Conservation (phyloP, 2,329 filamentous ascomycete genomes). For the Botrytis deweyae region DNA sequence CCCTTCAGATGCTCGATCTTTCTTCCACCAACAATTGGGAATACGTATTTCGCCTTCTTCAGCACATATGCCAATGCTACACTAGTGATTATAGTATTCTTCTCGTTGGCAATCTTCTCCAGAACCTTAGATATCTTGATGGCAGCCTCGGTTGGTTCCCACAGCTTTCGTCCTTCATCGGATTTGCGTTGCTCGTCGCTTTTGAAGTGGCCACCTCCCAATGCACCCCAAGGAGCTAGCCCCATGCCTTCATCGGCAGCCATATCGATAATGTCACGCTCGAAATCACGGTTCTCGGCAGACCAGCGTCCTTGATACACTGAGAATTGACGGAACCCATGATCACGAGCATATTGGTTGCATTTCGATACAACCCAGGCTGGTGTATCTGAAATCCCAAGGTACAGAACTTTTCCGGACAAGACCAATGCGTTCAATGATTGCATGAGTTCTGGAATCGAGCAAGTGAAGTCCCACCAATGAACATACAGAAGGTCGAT, state of each 20-base stretch:
- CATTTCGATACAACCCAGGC: conserved; percentile 68
- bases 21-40: conserved; percentile 69
- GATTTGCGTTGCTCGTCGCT: conserved; percentile 46
- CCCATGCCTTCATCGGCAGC: conserved; percentile 56
- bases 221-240: conserved; percentile 55
- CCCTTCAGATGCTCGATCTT: conserved; percentile 67
- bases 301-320: conserved; percentile 69
- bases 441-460: conserved; percentile 67
- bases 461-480: conserved; percentile 68
- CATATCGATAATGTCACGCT: conserved; percentile 63
- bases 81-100: conserved; percentile 57
- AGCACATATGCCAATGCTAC: conserved; percentile 72
- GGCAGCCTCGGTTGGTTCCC: conserved; percentile 49
- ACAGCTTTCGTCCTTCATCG: conserved; percentile 39
- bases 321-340: conserved; percentile 68
- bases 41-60: conserved; percentile 69
- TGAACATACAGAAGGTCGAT: conserved; percentile 66
- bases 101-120: conserved; percentile 56
- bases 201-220: conserved; percentile 52
- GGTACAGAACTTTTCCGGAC: conserved; percentile 63
- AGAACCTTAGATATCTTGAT: conserved; percentile 46
- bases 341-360: conserved; percentile 67
- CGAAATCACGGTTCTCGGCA: conserved; percentile 61
- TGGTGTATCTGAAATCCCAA: conserved; percentile 67
- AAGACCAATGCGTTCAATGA: conserved; percentile 60